Percentiles rank a stretch among this genome's conserved stretches.
These are phyloP conservation scores for Pisolithus thermaeus DNA, from an alignment of 1,284 basidiomycete species.

Conservation along the genomic window DNA sequence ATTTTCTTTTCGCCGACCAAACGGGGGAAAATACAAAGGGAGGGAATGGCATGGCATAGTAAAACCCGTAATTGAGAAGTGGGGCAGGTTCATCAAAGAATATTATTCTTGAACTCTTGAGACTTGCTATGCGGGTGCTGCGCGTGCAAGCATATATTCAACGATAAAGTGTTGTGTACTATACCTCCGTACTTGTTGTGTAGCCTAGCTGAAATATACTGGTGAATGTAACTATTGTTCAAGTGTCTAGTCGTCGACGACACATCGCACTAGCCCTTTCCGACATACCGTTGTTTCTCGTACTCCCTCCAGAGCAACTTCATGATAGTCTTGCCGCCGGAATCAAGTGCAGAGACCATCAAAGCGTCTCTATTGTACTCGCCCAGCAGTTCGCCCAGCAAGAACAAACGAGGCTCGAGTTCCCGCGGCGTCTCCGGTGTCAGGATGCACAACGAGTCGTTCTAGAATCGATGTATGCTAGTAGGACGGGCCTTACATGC, in stretches of 20 bases:
- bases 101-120: conserved; percentile 18
- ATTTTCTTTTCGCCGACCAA: conserved; percentile 57
- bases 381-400: conserved; percentile 75
- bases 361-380: conserved; percentile 76
- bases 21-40: conserved; percentile 45
- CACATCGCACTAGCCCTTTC: conserved; percentile 54
- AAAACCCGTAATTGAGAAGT: conserved; percentile 66
- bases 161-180: conserved; percentile 1
- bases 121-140: neutral
- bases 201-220: too few relatives aligned
- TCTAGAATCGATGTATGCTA: conserved; percentile 71
- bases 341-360: conserved; percentile 70
- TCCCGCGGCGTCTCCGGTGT: conserved; percentile 57
- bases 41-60: conserved; percentile 71
- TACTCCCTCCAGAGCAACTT: conserved; percentile 82
- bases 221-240: too few relatives aligned
- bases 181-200: conserved; percentile 26
- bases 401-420: conserved; percentile 73
- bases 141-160: neutral
- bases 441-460: conserved; percentile 65
- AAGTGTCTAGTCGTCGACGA: too few relatives aligned
- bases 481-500: conserved; percentile 74
- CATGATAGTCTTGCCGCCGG: conserved; percentile 70
- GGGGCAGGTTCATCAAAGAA: conserved; percentile 52
- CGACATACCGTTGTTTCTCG: conserved; percentile 81